Evolutionary conservation across 345 rosid genomes (phyloP).

Genomic region (sweet orange (Citrus sinensis)): DVS_A1.0 CM039165.1:34540501-34541000

Average conservation of each 20-base stretch:
- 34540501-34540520: background rate
- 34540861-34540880: constrained; percentile 1
- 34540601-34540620: constrained; percentile 19
- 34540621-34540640: constrained; percentile 11
- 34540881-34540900: background rate
- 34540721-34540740: constrained; percentile 10
- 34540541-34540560: background rate
- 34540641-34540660: constrained; percentile 9
- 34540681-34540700: constrained; percentile 28
- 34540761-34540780: constrained; percentile 18
- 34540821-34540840: constrained; percentile 11
- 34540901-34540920: constrained; percentile 17
- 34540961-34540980: constrained; percentile 47
- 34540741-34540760: constrained; percentile 12
- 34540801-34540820: constrained; percentile 11
- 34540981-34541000: constrained; percentile 49
- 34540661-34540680: constrained; percentile 16
- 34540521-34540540: background rate
- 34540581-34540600: constrained; percentile 36
- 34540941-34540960: constrained; percentile 43
- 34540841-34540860: constrained; percentile 15
- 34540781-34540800: constrained; percentile 10
- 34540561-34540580: constrained; percentile 28
- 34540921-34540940: constrained; percentile 40
- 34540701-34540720: constrained; percentile 26